Base-by-base conservation (phyloP, 345 rosid genomes). In the Durio zibethinus region DNA sequence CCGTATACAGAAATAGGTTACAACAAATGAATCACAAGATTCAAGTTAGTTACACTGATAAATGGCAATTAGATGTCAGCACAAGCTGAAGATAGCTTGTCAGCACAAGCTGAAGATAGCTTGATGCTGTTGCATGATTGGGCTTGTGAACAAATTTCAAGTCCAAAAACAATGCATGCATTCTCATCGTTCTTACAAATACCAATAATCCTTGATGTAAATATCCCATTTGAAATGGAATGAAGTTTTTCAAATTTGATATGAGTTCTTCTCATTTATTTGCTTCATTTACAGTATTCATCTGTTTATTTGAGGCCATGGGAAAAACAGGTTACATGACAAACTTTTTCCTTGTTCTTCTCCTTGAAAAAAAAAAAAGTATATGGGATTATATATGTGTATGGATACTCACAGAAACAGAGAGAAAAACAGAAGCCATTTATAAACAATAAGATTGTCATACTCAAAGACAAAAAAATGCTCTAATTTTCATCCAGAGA, bases 71-170 rank as follows among this genome's bases (percentile, higher is more conserved):
- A 72, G 79, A 73, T 61, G 60, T 65, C 77, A 67, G 82, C 80
- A 67, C 31, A 35, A 68, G 87, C 87, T 85, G 91, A 88, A 83
- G 91, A 86, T 83, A 85, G 91, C 83, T 81, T 81, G 89, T 65
- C 77, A 67, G 82, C 80, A 67, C 31, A 35, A 68, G 87, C 87
- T 85, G 91, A 88, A 83, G 91, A 86, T 83, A 85, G 91, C 83
- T 81, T 81, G 89, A 80, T 77, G 87, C 83, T 9, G 64, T 31
- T 62, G 7, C 45, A 38, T 3, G 67, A 43, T 42, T 33, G 73
- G 53, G 43, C 57, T 59, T 67, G 72, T 66, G 23, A 78, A 77
- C 42, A 35, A 73, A 80, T 63, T 52, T 61, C 43, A 36, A 78
- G 40, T 56, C 70, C 23, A 48, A 70, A 78, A 40, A 27, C 23